Percentiles rank a stretch among this genome's conserved stretches.
These are phyloP conservation scores for Phialemonium atrogriseum DNA, from an alignment of 2,329 filamentous ascomycete species.

Conservation along the genomic window DNA sequence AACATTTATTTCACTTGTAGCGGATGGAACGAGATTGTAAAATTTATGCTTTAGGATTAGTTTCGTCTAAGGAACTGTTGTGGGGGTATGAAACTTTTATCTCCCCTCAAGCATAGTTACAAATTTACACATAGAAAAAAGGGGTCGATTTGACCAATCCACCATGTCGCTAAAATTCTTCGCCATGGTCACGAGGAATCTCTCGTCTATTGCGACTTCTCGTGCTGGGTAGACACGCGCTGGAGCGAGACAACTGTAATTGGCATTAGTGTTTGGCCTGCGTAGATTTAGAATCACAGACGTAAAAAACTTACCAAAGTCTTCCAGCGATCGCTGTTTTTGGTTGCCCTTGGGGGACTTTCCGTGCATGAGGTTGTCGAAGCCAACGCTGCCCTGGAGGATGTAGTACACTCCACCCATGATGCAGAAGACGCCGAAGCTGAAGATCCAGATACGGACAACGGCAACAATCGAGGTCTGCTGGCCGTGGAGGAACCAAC, in stretches of 20 bases:
- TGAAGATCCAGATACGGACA: constrained; percentile 57
- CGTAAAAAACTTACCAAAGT: constrained; percentile 68
- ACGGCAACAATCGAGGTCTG: constrained; percentile 74
- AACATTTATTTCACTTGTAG: constrained; percentile 1
- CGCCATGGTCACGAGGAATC: not conserved
- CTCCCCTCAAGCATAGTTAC: constrained; percentile 4
- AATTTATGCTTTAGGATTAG: constrained; percentile 13
- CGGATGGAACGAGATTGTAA: constrained; percentile 3
- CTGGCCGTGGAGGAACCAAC: constrained; percentile 64
- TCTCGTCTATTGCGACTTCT: constrained; percentile 63
- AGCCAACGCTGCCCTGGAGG: constrained; percentile 70
- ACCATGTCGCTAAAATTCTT: not conserved
- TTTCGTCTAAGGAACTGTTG: constrained; percentile 13
- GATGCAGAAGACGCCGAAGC: constrained; percentile 30
- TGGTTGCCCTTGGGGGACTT: constrained; percentile 73
- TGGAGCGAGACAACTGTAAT: constrained; percentile 72
- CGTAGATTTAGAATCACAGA: not conserved
- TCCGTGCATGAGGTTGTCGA: constrained; percentile 91
- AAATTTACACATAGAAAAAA: constrained; percentile 8
- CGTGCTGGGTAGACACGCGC: constrained; percentile 85
- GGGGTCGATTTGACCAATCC: constrained; percentile 2
- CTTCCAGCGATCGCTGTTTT: constrained; percentile 79
- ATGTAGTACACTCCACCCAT: constrained; percentile 67
- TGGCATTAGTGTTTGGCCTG: constrained; percentile 34
- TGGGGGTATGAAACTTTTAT: constrained; percentile 5